A percentile compares a stretch with the other conserved stretches of the same genome.
Conservation (phyloP, 2,329 filamentous ascomycete genomes). For the Monosporascus sp. region DNA sequence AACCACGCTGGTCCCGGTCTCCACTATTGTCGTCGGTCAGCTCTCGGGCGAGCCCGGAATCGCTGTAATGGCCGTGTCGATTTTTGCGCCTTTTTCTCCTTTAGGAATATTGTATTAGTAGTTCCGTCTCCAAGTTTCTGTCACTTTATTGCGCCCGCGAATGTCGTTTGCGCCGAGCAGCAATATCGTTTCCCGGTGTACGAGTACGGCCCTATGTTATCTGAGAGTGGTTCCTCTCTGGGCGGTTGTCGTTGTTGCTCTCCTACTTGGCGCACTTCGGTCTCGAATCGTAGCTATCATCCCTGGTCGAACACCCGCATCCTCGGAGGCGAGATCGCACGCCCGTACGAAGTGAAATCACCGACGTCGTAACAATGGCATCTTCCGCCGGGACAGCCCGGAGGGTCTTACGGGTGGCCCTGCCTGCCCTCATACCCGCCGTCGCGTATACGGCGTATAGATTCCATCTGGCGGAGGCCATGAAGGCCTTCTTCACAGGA, state of each 20-base stretch:
- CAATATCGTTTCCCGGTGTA: slow-evolving; percentile 35
- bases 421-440: slow-evolving; percentile 38
- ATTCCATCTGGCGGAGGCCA: slow-evolving; percentile 34
- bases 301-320: slow-evolving; percentile 4
- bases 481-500: slow-evolving; percentile 45
- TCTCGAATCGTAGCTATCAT: slow-evolving; percentile 17
- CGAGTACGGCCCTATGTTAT: slow-evolving; percentile 36
- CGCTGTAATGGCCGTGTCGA: background rate
- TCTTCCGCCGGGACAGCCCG: slow-evolving; percentile 18
- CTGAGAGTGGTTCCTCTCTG: slow-evolving; percentile 37
- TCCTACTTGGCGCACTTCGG: slow-evolving; percentile 30
- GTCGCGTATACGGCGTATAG: slow-evolving; percentile 43
- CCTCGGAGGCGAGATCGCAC: background rate
- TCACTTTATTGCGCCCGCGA: background rate
- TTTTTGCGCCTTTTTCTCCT: no score
- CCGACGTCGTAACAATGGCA: slow-evolving; percentile 16
- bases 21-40: no score
- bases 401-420: slow-evolving; percentile 15
- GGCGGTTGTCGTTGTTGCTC: slow-evolving; percentile 33
- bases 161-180: slow-evolving; percentile 21
- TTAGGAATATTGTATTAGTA: background rate
- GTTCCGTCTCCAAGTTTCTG: background rate
- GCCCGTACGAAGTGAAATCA: background rate
- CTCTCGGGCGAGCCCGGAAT: no score
- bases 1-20: no score